A percentile compares a stretch with the other conserved stretches of the same genome.
These are phyloP conservation scores for Salix purpurea DNA, from an alignment of 345 rosid species.

Conservation along the genomic window DNA sequence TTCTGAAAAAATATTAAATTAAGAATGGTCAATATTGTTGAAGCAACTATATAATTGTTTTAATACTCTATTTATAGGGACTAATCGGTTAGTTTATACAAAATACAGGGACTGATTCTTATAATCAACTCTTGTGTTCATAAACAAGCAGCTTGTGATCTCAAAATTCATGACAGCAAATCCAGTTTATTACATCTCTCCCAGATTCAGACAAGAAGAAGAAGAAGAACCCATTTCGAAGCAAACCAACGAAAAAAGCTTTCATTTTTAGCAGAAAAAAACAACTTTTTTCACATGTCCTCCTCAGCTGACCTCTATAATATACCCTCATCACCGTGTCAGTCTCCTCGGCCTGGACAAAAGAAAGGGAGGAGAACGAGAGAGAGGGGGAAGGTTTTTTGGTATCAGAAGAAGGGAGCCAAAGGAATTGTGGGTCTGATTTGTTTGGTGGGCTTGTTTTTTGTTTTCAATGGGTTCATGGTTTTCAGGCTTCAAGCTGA, in stretches of 20 bases:
- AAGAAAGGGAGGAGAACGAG: constrained; percentile 41
- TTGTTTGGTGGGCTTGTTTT: constrained; percentile 57
- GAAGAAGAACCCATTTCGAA: background rate
- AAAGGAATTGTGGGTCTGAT: constrained; percentile 40
- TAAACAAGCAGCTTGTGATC: too few relatives aligned
- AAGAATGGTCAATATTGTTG: too few relatives aligned
- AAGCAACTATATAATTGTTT: too few relatives aligned
- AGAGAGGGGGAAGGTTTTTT: constrained; percentile 33
- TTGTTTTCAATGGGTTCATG: constrained; percentile 74
- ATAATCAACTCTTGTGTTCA: too few relatives aligned
- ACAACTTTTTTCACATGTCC: background rate
- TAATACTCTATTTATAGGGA: background rate
- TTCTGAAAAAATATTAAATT: too few relatives aligned
- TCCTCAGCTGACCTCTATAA: background rate
- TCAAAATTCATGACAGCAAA: background rate
- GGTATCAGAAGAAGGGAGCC: constrained; percentile 45
- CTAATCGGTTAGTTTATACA: background rate
- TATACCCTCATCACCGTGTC: background rate
- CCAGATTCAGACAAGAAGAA: background rate
- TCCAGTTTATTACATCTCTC: background rate
- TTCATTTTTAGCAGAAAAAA: background rate
- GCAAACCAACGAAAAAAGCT: background rate
- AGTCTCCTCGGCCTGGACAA: constrained; percentile 17
- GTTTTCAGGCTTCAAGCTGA: constrained; percentile 52
- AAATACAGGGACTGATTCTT: background rate